These are phyloP conservation scores for Cladobotryum mycophilum DNA, from an alignment of 2,329 filamentous ascomycete species.

Conservation along the genomic window DNA sequence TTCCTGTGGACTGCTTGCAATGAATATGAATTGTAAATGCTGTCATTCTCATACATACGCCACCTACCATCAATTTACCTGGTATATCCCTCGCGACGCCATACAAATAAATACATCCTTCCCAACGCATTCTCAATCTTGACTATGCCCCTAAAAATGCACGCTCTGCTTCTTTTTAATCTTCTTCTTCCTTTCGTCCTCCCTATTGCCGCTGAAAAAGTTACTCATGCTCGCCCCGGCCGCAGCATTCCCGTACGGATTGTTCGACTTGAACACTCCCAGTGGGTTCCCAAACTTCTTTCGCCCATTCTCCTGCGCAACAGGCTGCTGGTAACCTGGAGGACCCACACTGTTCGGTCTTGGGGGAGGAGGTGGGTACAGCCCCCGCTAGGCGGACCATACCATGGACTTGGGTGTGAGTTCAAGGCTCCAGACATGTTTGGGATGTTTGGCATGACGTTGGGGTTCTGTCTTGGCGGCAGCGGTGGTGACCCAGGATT, in stretches of 20 bases:
- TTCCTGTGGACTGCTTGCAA: too few species aligned
- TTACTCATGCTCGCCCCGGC: constrained; percentile 41
- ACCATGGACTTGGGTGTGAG: constrained; percentile 14
- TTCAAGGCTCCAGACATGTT: constrained; percentile 3
- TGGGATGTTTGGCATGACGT: too few species aligned
- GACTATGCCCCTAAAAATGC: constrained; percentile 30
- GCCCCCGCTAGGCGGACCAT: constrained; percentile 16
- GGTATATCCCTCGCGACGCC: background rate
- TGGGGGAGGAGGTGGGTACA: constrained; percentile 30
- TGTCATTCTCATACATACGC: background rate
- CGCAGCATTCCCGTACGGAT: constrained; percentile 27
- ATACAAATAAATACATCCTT: background rate
- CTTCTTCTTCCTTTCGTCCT: constrained; percentile 36
- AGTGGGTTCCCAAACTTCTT: constrained; percentile 22
- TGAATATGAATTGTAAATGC: too few species aligned
- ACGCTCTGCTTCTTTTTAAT: constrained; percentile 43
- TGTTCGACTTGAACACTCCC: constrained; percentile 23
- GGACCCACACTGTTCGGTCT: constrained; percentile 43
- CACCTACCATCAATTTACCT: background rate
- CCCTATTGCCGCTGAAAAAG: constrained; percentile 34
- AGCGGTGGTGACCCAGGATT: too few species aligned
- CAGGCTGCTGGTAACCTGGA: constrained; percentile 11
- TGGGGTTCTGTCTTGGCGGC: too few species aligned
- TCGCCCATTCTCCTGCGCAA: constrained; percentile 1
- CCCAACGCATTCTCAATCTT: background rate